Evolutionary conservation across 1,284 basidiomycete species (phyloP).

Genomic region (Butyriboletus appendiculatus): DNA sequence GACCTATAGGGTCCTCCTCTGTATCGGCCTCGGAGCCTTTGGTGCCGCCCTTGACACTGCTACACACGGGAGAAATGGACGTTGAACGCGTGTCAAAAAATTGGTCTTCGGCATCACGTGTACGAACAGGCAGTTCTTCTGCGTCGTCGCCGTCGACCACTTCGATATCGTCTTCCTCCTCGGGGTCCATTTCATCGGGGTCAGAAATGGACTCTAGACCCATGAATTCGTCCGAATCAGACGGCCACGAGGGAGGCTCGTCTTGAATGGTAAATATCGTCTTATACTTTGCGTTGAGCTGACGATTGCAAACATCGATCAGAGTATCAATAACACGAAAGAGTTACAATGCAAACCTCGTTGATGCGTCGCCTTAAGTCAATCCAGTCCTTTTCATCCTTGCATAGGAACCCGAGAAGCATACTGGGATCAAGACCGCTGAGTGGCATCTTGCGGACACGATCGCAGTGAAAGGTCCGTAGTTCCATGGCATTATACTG

Average conservation of each 20-base stretch:
- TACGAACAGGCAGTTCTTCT: constrained; percentile 17
- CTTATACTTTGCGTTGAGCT: constrained; percentile 61
- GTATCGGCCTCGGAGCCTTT: constrained; percentile 58
- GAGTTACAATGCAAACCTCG: constrained; percentile 51
- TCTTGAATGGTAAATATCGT: constrained; percentile 84
- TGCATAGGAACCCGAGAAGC: constrained; percentile 91
- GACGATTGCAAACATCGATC: constrained; percentile 1
- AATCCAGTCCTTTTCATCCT: constrained; percentile 80
- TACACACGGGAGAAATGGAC: constrained; percentile 42
- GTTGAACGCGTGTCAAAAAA: constrained; percentile 50
- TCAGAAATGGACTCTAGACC: constrained; percentile 82
- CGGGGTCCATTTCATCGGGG: constrained; percentile 59
- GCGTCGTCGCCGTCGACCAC: constrained; percentile 23
- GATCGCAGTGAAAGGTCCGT: constrained; percentile 92
- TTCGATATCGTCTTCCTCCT: constrained; percentile 42
- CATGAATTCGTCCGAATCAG: constrained; percentile 71
- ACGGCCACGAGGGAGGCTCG: constrained; percentile 82
- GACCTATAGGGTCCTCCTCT: constrained; percentile 66
- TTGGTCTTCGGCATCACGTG: constrained; percentile 38
- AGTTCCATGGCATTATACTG: constrained; percentile 71
- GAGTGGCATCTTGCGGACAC: constrained; percentile 91
- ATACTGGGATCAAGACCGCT: constrained; percentile 95
- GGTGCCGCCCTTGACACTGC: constrained; percentile 36
- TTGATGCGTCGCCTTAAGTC: constrained; percentile 77
- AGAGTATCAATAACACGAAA: neutral